Conservation (phyloP, 1,284 basidiomycete species). For the Austroboletus rostrupii region DNA sequence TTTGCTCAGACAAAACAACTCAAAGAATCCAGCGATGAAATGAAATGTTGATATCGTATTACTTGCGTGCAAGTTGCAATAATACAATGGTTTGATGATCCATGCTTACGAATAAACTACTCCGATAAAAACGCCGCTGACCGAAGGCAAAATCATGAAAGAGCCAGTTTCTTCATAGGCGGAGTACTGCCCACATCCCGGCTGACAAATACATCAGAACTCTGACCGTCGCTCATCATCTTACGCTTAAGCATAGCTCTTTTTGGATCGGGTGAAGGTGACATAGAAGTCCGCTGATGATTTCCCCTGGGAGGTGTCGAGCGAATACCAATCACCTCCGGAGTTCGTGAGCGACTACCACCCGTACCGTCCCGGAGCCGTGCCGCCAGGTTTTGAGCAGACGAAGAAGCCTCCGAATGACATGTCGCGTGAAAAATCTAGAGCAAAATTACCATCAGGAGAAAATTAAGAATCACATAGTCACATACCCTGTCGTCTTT, state of each 20-base stretch:
- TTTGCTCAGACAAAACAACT: background rate
- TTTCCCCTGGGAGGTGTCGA: constrained; percentile 44
- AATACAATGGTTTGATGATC: constrained; percentile 24
- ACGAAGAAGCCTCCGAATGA: constrained; percentile 71
- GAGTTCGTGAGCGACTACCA: constrained; percentile 69
- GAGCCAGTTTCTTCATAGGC: constrained; percentile 54
- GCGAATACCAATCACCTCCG: constrained; percentile 44
- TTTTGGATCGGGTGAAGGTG: constrained; percentile 50
- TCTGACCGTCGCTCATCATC: constrained; percentile 47
- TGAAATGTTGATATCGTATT: constrained; percentile 16
- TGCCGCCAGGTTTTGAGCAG: constrained; percentile 59
- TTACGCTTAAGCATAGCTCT: constrained; percentile 65
- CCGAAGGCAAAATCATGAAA: constrained; percentile 26
- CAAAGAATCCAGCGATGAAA: background rate
- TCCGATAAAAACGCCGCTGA: constrained; percentile 30
- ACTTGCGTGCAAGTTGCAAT: constrained; percentile 15
- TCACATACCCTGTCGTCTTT: constrained; percentile 75
- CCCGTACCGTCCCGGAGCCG: constrained; percentile 59
- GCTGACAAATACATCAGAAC: constrained; percentile 22
- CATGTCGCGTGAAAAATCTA: constrained; percentile 92
- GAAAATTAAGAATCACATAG: background rate
- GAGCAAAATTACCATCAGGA: background rate
- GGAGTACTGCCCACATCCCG: constrained; percentile 46
- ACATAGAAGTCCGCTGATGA: constrained; percentile 33
- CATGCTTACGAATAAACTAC: constrained; percentile 33